Base-by-base conservation (phyloP, 129 eudicot species). In the Chrysanthemum lavandulifolium region DNA sequence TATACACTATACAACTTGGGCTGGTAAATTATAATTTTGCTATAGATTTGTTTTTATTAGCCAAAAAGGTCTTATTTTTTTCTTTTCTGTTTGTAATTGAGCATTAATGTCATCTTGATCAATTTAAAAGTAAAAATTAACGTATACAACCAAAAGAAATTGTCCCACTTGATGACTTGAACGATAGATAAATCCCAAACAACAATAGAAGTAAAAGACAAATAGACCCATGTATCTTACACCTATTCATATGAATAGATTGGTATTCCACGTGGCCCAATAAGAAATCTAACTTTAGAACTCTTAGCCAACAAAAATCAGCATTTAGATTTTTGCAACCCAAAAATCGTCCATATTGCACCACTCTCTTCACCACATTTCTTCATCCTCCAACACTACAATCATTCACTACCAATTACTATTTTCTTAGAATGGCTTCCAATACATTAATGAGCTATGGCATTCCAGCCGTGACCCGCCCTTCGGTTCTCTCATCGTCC, bases 371-470 rank as follows among this genome's bases (percentile, higher is more conserved):
- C 52, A 71, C 59, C 23, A 58, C 43, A 40, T 10, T 14, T 49
- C 53, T 19, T 23, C 81, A 73, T 67, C 63, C 49, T 11, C 80
- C 53, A 58, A 66, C 12, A 6, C 15, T 45, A 33, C 33, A 21
- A 57, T 10, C 47, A 40, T 40, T 40, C 47, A 7, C 47, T 40
- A 40, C 47, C 47, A 7, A 7, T 40, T 27, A 68, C 18, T 18
- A 49, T 40, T 57, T 62, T 53, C 55, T 10, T 68, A 78, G 53
- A 73, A 90, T 90, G 97, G 97, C 98, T 6, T 78, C 96, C 10
- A 86, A 90, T 68, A 63, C 97, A 52, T 56, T 93, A 33, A 87
- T 86, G 98, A 94, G 97, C 86, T 94, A 91, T 73, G 85, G 84
- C 43, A 78, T 88, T 18, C 73, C 93, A 12, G 91, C 95, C 25